Evolutionary conservation across 2,329 filamentous ascomycete species (phyloP).

Genomic region (Diaporthe sp.): DNA sequence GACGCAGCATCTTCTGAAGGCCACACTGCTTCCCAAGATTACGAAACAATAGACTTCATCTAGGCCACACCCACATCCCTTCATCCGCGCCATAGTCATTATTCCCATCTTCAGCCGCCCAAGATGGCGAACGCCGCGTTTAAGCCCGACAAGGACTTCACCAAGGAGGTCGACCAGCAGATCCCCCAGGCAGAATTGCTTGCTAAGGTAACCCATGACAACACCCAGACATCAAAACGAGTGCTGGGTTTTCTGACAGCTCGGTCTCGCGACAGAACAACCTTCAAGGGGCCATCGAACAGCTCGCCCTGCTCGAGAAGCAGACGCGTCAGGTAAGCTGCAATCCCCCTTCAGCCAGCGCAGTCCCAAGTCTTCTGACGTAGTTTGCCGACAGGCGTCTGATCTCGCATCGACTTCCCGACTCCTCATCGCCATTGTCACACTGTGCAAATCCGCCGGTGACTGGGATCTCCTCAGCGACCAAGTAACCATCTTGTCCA

Average conservation of each 20-base stretch:
- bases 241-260: not conserved
- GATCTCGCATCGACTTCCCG: conserved; percentile 96
- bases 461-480: conserved; percentile 98
- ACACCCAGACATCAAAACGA: no score
- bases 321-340: conserved; percentile 88
- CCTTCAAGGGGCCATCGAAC: conserved; percentile 89
- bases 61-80: no score
- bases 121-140: conserved; percentile 84
- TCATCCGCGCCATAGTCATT: no score
- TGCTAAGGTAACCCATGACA: conserved; percentile 73
- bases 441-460: conserved; percentile 90
- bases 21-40: not conserved
- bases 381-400: conserved; percentile 74
- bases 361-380: conserved; percentile 4
- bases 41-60: not conserved
- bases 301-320: conserved; percentile 92
- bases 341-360: conserved; percentile 2
- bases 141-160: conserved; percentile 99
- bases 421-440: conserved; percentile 87
- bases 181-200: conserved; percentile 91
- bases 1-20: not conserved
- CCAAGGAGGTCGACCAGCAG: conserved; percentile 92
- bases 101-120: conserved; percentile 35
- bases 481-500: conserved; percentile 93
- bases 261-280: conserved; percentile 67